Evolutionary conservation across 257 asterid species (phyloP), one percentile per base, ranked within the genome.

Genomic region (Solanum piurae): DNA sequence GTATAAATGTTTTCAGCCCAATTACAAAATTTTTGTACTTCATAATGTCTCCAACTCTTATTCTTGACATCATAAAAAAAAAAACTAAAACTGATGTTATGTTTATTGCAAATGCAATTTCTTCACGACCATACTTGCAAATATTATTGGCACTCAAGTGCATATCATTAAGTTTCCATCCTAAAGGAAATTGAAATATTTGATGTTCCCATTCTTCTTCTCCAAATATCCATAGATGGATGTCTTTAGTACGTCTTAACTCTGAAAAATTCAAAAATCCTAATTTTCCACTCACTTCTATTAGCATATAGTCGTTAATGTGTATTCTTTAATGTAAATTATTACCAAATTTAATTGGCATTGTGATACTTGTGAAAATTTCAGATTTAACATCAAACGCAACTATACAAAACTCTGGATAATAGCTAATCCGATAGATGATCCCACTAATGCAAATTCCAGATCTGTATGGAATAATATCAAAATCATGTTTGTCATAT

Each of bases 211-310:
- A 64, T 64, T 64, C 20, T 25, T 5, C 4, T 64, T 64, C 34
- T 64, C 33, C 73, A 25, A 64, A 64, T 0, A 64, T 25, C 73
- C 9, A 64, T 64, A 64, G 72, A n/a, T 64, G 7, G 18, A 64
- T n/a, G 4, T 64, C 0, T 64, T 25, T 25, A 64, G 68, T 64
- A 25, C 13, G 18, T 12, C 7, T 0, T 0, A 64, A 29, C 4
- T 25, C 11, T 66, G 0, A 0, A 27, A 66, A 66, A 66, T 25
- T 25, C n/a, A 16, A 20, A 9, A 14, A 0, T 31, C 13, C 42
- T 31, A 71, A 7, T 55, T 71, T 71, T 71, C 42, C 77, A 36
- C 31, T 71, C 40, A 31, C 40, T 16, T 3, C 40, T 71, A 71
- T 71, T 71, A 71, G 40, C 6, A 31, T 71, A 31, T 71, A 20